These are phyloP conservation scores for Cochliopodium minus DNA, from an alignment of 208 protist species.

Conservation along the genomic window DNA sequence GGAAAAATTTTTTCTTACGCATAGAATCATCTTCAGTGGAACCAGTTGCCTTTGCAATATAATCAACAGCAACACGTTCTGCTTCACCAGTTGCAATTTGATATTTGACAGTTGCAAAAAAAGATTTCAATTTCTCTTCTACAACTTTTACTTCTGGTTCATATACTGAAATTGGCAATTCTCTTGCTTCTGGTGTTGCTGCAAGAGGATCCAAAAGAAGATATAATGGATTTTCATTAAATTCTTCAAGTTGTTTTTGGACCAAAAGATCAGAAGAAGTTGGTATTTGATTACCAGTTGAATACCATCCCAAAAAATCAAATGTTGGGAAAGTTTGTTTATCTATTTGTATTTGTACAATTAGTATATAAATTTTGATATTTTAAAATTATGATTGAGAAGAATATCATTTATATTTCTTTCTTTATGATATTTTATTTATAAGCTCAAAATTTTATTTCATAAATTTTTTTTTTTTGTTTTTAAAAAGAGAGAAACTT, in stretches of 20 bases:
- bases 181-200: neutral
- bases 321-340: slow-evolving; percentile 35
- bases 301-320: slow-evolving; percentile 45
- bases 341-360: neutral
- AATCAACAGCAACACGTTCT: slow-evolving; percentile 5
- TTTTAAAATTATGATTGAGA: neutral
- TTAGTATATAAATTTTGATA: neutral
- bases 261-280: slow-evolving; percentile 1
- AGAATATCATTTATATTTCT: neutral
- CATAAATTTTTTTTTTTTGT: neutral
- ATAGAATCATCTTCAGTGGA: no score
- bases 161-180: slow-evolving; percentile 23
- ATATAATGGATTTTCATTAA: slow-evolving; percentile 17
- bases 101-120: neutral
- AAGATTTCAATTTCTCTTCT: neutral
- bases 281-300: slow-evolving; percentile 21
- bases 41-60: no score
- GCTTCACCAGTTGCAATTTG: slow-evolving; percentile 1
- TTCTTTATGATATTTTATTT: neutral
- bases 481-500: neutral
- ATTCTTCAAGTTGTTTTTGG: slow-evolving; percentile 1
- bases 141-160: neutral
- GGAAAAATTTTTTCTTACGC: no score
- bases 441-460: neutral
- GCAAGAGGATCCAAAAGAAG: slow-evolving; percentile 22